Conservation (phyloP, 805 yeast species). For the Starmerella gropengiesseri region DNA sequence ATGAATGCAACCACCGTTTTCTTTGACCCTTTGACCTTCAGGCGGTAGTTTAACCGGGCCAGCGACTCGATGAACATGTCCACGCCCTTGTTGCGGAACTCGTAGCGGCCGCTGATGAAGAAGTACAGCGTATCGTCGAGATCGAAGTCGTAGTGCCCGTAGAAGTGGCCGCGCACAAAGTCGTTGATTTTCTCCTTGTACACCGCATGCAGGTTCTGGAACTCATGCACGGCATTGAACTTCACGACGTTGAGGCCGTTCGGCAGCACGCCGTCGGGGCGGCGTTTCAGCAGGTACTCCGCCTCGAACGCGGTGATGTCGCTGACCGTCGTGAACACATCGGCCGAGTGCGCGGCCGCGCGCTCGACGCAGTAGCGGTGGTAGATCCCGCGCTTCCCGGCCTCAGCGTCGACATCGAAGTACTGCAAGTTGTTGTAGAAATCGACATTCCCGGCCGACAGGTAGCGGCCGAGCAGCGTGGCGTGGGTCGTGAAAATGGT, state of each 20-base stretch:
- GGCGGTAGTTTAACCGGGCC: constrained; percentile 80
- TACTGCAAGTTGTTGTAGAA: constrained; percentile 81
- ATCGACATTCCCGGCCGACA: constrained; percentile 94
- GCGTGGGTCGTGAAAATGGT: constrained; percentile 98
- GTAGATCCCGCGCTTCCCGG: constrained; percentile 94
- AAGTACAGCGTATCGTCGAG: constrained; percentile 87
- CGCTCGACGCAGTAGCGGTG: constrained; percentile 95
- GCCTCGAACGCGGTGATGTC: constrained; percentile 95
- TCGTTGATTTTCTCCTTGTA: constrained; percentile 88
- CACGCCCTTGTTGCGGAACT: constrained; percentile 91
- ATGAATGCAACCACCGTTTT: constrained; percentile 94
- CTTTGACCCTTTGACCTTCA: constrained; percentile 70
- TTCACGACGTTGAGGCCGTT: constrained; percentile 92
- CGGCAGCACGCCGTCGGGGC: constrained; percentile 96
- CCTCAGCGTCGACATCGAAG: constrained; percentile 95
- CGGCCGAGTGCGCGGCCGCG: constrained; percentile 91
- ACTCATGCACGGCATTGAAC: constrained; percentile 95
- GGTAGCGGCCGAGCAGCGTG: constrained; percentile 82
- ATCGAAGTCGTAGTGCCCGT: constrained; percentile 91
- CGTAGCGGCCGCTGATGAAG: constrained; percentile 95
- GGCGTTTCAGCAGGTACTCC: constrained; percentile 83
- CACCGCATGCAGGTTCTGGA: constrained; percentile 88
- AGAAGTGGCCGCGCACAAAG: constrained; percentile 91
- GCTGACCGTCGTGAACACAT: constrained; percentile 94
- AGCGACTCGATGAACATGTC: constrained; percentile 88